Conservation (phyloP, 2,329 filamentous ascomycete genomes). For the Cordyceps fumosorosea region DNA sequence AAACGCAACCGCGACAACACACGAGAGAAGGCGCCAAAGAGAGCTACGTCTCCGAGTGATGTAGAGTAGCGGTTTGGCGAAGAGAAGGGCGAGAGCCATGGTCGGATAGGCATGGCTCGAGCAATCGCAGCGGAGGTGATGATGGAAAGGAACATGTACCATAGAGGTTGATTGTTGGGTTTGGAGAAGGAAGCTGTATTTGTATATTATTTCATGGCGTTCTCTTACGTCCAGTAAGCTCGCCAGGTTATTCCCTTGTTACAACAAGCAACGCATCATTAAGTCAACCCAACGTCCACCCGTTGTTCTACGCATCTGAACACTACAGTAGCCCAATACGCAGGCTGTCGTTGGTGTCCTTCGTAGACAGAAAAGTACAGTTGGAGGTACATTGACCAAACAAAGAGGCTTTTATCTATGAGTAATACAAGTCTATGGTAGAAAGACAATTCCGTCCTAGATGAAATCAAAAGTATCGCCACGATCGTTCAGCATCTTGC, state of each 20-base stretch:
- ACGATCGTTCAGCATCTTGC: constrained; percentile 75
- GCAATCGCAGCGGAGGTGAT: not conserved
- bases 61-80: not conserved
- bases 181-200: not conserved
- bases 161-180: not conserved
- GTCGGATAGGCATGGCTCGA: not conserved
- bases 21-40: not conserved
- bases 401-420: constrained; percentile 3
- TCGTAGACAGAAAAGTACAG: not conserved
- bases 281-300: too few relatives aligned
- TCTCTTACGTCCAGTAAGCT: not conserved
- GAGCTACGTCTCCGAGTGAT: not conserved
- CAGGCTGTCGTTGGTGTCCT: not conserved
- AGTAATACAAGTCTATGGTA: constrained; percentile 4
- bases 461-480: constrained; percentile 95
- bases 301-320: not conserved
- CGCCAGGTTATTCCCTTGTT: not conserved
- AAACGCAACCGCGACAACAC: not conserved
- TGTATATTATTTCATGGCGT: constrained; percentile 5
- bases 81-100: not conserved
- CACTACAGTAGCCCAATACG: not conserved
- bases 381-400: not conserved
- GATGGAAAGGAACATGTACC: not conserved
- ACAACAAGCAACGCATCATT: not conserved
- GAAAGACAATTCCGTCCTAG: constrained; percentile 35